A percentile compares a stretch with the other conserved stretches of the same genome.
phyloP scores from a whole-genome alignment of 2,329 filamentous ascomycete species.

The Huntiella omanensis region DNA sequence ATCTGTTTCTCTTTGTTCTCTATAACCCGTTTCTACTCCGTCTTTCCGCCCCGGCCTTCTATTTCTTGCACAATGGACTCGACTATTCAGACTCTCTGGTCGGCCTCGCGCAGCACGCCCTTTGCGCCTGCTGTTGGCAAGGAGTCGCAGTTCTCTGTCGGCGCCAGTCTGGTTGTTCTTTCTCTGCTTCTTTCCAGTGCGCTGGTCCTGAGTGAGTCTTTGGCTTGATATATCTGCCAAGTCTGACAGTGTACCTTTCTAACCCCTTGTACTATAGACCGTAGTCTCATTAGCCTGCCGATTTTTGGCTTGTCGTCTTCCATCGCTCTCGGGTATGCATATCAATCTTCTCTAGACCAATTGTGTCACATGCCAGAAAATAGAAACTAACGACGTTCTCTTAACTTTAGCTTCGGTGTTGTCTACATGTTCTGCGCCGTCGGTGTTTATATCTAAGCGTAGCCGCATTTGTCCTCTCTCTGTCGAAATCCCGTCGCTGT shows the following conservation, averaged over 20 bases:
- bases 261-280: conserved; percentile 35
- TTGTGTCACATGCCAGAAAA: too few relatives aligned
- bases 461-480: not conserved
- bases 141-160: conserved; percentile 65
- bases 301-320: conserved; percentile 73
- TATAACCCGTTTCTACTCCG: not conserved
- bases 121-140: conserved; percentile 69
- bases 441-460: conserved; percentile 73
- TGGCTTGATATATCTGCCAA: not conserved
- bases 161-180: conserved; percentile 53
- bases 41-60: not conserved
- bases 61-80: conserved; percentile 44
- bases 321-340: conserved; percentile 64
- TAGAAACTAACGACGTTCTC: not conserved
- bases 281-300: conserved; percentile 58
- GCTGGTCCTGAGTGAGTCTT: conserved; percentile 63
- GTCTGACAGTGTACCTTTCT: not conserved
- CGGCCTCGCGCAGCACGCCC: conserved; percentile 72
- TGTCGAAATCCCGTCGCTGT: not conserved
- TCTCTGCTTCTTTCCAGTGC: conserved; percentile 57
- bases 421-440: conserved; percentile 99
- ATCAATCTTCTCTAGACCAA: conserved; percentile 12
- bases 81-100: conserved; percentile 79
- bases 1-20: not conserved
- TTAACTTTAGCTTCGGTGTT: conserved; percentile 53